These are phyloP conservation scores for Leccinum disarticulatum DNA, from an alignment of 768 basidiomycete genomes.

Conservation along the genomic window DNA sequence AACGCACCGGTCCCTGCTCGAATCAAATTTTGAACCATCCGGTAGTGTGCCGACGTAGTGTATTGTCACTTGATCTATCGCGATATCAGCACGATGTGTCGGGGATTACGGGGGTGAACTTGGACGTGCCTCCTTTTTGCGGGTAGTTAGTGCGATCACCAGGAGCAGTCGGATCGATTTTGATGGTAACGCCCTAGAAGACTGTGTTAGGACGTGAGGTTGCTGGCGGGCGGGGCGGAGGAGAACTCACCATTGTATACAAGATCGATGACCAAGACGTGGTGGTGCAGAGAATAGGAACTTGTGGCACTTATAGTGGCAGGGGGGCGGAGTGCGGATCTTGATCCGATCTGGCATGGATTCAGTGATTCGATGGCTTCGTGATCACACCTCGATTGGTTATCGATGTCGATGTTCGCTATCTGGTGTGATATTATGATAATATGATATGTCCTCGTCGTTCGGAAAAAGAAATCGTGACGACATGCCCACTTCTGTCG, in stretches of 20 bases:
- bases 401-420: constrained; percentile 31
- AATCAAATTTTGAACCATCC: constrained; percentile 70
- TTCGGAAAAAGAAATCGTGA: constrained; percentile 2
- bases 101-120: constrained; percentile 11
- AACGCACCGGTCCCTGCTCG: constrained; percentile 68
- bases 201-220: constrained; percentile 2
- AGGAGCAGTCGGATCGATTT: constrained; percentile 54
- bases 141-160: constrained; percentile 71
- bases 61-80: constrained; percentile 65
- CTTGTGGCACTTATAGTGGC: constrained; percentile 41
- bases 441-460: constrained; percentile 14
- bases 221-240: neutral
- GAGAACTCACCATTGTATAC: constrained; percentile 32
- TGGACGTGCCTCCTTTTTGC: constrained; percentile 61
- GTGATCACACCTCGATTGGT: constrained; percentile 22
- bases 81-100: constrained; percentile 26
- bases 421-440: constrained; percentile 15
- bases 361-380: constrained; percentile 6
- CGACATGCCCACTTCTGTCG: constrained; percentile 6
- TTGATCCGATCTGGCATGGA: constrained; percentile 56
- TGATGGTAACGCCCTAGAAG: constrained; percentile 68
- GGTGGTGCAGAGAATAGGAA: constrained; percentile 26
- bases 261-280: constrained; percentile 29
- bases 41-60: constrained; percentile 77
- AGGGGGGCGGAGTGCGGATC: constrained; percentile 66